Evolutionary conservation across 2,329 filamentous ascomycete genomes (phyloP).

Genomic region (Rhynchosporium graminicola): DNA sequence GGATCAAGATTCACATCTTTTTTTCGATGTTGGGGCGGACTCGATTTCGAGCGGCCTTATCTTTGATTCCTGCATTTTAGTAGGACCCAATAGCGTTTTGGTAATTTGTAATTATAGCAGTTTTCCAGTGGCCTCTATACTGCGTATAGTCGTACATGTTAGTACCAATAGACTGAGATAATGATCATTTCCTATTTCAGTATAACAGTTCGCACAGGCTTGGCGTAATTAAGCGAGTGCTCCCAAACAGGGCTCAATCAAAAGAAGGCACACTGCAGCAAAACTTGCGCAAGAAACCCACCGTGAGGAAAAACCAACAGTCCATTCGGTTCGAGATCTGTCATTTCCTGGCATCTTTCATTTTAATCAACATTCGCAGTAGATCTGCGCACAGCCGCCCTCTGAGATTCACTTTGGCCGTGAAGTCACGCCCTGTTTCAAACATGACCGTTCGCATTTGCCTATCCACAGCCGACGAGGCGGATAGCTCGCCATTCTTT

Average conservation of each 20-base stretch:
- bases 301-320: neutral
- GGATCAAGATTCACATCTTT: neutral
- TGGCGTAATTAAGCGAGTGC: neutral
- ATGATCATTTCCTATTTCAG: no score
- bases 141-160: no score
- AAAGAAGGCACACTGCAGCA: neutral
- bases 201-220: no score
- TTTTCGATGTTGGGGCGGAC: neutral
- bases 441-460: neutral
- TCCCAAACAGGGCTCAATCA: neutral
- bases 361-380: neutral
- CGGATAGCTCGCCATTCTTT: neutral
- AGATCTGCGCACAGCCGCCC: neutral
- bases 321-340: neutral
- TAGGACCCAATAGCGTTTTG: no score
- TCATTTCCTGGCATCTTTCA: neutral
- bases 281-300: neutral
- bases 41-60: neutral
- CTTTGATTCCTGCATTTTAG: no score
- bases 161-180: no score
- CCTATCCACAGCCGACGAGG: neutral
- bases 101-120: no score
- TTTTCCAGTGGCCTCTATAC: no score
- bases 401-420: neutral
- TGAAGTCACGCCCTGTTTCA: neutral